Evolutionary conservation across 192 early-diverging fungal species (phyloP), one percentile per base, ranked within the genome.

Genomic region (Kappamyces sp.): DNA sequence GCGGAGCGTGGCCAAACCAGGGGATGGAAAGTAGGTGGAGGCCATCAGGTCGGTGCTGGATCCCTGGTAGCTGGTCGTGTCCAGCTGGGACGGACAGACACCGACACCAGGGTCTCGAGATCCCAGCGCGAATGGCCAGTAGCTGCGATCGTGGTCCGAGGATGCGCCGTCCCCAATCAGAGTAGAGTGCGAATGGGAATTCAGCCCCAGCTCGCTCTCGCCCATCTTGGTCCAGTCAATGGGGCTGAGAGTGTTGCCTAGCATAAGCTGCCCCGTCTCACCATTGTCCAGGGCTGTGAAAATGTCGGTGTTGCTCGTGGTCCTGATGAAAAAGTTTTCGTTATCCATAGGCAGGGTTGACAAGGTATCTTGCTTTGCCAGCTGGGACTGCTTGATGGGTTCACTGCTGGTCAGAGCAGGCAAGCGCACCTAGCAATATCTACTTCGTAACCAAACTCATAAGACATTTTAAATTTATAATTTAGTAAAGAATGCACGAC

Each of bases 161-260:
- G 38, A 32, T 53, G 9, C 3, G 51, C 41, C 38, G 38, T 53
- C n/a, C 41, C 41, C 41, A 40, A 53, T 4, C 41, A 57, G 15
- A 57, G 42, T 40, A 4, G 55, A 33, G 8, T n/a, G 12, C 0
- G 52, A 54, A 38, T 57, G 33, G 23, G 55, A 57, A n/a, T 57
- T 31, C 31, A 53, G 41, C 38, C 41, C 41, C 3, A 53, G 38
- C 34, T 57, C 55, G 31, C 41, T 44, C 38, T 57, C 55, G 31
- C 33, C 55, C 5, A 57, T 35, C 33, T 57, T 57, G 6, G 55
- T 57, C 55, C 55, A 57, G n/a, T 57, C 55, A 15, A 57, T 23
- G 3, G 55, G 55, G 5, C 32, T 7, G 32, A 57, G 47, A 9
- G 42, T 23, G 1, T 23, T 32, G 5, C 47, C 55, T 57, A 57